Evolutionary conservation across 345 rosid genomes (phyloP).

Genomic region (Hibiscus trionum): DNA sequence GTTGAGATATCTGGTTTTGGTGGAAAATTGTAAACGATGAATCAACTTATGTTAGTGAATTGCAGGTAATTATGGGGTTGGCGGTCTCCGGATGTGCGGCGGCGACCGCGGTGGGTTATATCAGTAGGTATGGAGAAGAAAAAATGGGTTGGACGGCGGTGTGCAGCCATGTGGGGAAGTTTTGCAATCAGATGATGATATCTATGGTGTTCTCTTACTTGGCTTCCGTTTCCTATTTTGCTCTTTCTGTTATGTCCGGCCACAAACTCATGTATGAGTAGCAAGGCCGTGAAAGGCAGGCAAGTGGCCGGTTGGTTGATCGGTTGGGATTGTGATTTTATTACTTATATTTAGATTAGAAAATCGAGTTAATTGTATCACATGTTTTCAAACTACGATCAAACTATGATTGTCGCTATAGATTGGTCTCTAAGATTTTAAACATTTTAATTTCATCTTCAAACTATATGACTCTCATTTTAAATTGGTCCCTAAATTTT

Average conservation of each 20-base stretch:
- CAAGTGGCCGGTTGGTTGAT: background rate
- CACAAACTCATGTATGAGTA: conserved; percentile 19
- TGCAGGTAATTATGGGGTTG: conserved; percentile 45
- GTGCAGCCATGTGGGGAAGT: conserved; percentile 29
- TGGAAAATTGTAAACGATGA: background rate
- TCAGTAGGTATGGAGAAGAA: conserved; percentile 37
- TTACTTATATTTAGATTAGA: background rate
- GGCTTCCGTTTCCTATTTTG: conserved; percentile 37
- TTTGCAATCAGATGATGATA: conserved; percentile 31
- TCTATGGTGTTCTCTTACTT: conserved; percentile 37
- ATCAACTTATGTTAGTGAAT: background rate
- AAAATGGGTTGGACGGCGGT: conserved; percentile 31
- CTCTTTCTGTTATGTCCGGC: conserved; percentile 30
- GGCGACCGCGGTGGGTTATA: conserved; percentile 40
- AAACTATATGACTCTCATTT: no score
- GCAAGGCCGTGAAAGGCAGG: background rate
- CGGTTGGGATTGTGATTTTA: background rate
- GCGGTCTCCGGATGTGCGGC: conserved; percentile 47
- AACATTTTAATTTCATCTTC: no score
- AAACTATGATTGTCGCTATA: no score
- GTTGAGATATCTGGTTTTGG: background rate
- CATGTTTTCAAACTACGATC: no score
- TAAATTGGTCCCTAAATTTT: no score
- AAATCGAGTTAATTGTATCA: no score
- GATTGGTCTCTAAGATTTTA: no score